Evolutionary conservation across 768 basidiomycete genomes (phyloP).

Genomic region (Lentinula sp.): DNA sequence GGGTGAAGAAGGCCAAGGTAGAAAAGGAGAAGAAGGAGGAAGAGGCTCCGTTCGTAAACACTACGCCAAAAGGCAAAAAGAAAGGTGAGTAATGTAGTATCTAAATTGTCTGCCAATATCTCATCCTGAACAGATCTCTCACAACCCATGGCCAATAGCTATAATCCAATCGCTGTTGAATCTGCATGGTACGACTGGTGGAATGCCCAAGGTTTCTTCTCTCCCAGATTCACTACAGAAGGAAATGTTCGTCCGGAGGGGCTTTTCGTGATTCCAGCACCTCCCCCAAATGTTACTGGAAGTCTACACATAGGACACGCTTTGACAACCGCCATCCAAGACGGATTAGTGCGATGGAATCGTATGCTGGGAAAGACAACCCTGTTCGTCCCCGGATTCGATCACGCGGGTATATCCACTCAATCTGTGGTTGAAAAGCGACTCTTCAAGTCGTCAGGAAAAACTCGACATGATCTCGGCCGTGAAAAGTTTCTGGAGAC

Average conservation of each 20-base stretch:
- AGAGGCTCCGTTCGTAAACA: slow-evolving; percentile 77
- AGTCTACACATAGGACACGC: slow-evolving; percentile 94
- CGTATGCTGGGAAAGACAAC: slow-evolving; percentile 94
- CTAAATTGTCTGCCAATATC: not conserved
- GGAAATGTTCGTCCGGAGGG: slow-evolving; percentile 59
- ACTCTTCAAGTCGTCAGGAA: slow-evolving; percentile 73
- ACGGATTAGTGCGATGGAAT: slow-evolving; percentile 88
- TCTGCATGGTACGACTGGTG: slow-evolving; percentile 99
- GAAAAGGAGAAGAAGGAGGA: slow-evolving; percentile 72
- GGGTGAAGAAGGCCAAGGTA: slow-evolving; percentile 67
- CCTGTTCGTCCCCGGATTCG: slow-evolving; percentile 90
- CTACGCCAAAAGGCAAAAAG: slow-evolving; percentile 86
- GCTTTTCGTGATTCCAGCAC: slow-evolving; percentile 79
- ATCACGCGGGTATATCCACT: slow-evolving; percentile 97
- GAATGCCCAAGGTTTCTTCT: slow-evolving; percentile 86
- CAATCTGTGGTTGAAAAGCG: slow-evolving; percentile 97
- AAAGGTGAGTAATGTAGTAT: slow-evolving; percentile 55
- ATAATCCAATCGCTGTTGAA: slow-evolving; percentile 94
- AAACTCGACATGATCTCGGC: slow-evolving; percentile 91
- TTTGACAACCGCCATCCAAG: slow-evolving; percentile 87
- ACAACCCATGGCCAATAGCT: slow-evolving; percentile 84
- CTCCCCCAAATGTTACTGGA: slow-evolving; percentile 97
- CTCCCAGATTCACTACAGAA: slow-evolving; percentile 56
- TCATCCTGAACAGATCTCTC: slow-evolving; percentile 57
- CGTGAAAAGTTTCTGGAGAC: slow-evolving; percentile 86